Percentiles rank a stretch among this genome's conserved stretches.
Conservation (phyloP, 2,329 filamentous ascomycete species). For the Ascochyta clinopodiicola region DNA sequence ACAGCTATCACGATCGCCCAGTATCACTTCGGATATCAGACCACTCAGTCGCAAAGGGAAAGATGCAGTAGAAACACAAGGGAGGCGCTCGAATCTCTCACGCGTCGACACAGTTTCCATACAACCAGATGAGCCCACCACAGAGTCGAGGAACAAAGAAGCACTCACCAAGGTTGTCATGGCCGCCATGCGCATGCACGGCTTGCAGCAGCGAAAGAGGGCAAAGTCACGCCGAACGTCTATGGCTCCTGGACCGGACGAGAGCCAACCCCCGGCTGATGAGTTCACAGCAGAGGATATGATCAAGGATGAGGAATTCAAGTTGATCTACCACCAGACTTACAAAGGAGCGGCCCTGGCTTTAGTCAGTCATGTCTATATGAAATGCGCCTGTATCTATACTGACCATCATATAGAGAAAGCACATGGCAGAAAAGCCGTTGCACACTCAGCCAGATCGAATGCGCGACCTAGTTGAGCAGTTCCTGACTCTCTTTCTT, state of each 20-base stretch:
- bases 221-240: slow-evolving; percentile 36
- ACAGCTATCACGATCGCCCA: slow-evolving; percentile 41
- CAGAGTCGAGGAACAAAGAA: slow-evolving; percentile 57
- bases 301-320: slow-evolving; percentile 58
- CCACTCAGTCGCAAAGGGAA: slow-evolving; percentile 44
- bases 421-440: slow-evolving; percentile 46
- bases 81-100: slow-evolving; percentile 42
- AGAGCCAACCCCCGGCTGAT: slow-evolving; percentile 22
- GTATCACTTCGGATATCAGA: slow-evolving; percentile 40
- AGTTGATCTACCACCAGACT: slow-evolving; percentile 59
- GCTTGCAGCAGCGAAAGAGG: slow-evolving; percentile 54
- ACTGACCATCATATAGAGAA: slow-evolving; percentile 36
- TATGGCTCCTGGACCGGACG: slow-evolving; percentile 23
- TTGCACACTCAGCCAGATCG: slow-evolving; percentile 51
- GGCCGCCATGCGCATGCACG: slow-evolving; percentile 61
- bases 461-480: slow-evolving; percentile 57
- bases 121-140: slow-evolving; percentile 42
- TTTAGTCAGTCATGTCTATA: slow-evolving; percentile 40
- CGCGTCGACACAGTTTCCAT: slow-evolving; percentile 42
- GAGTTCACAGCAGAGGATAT: slow-evolving; percentile 37
- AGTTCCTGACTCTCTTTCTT: slow-evolving; percentile 55
- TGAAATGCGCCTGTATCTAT: not conserved
- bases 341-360: slow-evolving; percentile 58
- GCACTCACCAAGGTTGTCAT: slow-evolving; percentile 58
- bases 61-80: slow-evolving; percentile 31